Base-by-base conservation (phyloP, 805 yeast genomes). In the Lipomyces kockii region DNA sequence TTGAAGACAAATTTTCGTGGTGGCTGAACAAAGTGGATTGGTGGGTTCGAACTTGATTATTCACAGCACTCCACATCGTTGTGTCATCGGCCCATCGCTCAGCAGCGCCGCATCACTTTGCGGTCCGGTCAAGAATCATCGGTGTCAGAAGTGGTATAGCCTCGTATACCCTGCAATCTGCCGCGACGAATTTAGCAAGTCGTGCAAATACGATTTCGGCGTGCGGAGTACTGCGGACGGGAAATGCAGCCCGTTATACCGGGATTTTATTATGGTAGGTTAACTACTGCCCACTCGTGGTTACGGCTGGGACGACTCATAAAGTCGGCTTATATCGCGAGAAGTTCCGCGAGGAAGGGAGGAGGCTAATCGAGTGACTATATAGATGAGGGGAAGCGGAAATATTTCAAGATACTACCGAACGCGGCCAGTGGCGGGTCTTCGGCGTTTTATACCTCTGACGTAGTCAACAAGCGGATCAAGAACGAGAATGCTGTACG, bases 361-460 rank as follows among this genome's bases (percentile, higher is more conserved):
- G 43, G 4, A 22, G 20, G n/a, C 39, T 52, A 37, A 37, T 49
- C 35, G 66, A 39, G 20, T 9, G 11, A 8, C 17, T 55, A 7
- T n/a, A 14, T 43, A 66, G 71, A 67, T 37, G 63, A 61, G 59
- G 76, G 69, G 22, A 66, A 75, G 37, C 63, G 71, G 59, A 65
- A 74, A 55, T 75, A 75, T 62, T 75, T 75, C 62, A 67, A 69
- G 58, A 68, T 75, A 7, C 39, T 70, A 27, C 62, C 72, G 22
- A 69, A 57, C 39, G 74, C 76, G 1, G 65, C 75, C 1, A 67
- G 66, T 3, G 64, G 71, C n/a, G 71, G 74, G 5, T 65, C 72
- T 17, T 43, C 66, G 9, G 66, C 70, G 2, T 74, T 74, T 55
- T 71, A 71, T 37, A 66, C 72, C 2, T 39, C 73, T 20, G 71